A percentile compares a stretch with the other conserved stretches of the same genome.
phyloP scores from a whole-genome alignment of 768 basidiomycete genomes.

The Galerina sulciceps region DNA sequence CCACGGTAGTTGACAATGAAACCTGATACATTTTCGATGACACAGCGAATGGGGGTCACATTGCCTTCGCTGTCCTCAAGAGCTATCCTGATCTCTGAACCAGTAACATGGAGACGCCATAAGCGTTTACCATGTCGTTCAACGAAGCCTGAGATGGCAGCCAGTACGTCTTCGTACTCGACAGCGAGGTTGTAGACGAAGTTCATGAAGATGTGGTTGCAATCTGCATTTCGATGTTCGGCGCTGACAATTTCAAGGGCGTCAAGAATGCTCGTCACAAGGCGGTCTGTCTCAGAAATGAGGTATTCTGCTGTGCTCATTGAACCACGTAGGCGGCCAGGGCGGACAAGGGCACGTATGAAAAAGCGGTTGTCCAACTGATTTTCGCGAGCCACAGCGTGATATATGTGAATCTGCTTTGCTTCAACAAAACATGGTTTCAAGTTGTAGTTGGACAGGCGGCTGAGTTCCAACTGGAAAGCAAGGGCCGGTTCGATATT shows the following conservation, averaged over 20 bases:
- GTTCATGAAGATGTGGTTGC: constrained; percentile 99
- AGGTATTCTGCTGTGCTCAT: constrained; percentile 98
- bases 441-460: constrained; percentile 95
- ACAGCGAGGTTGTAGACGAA: constrained; percentile 97
- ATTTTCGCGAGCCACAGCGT: constrained; percentile 93
- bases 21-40: constrained; percentile 98
- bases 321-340: constrained; percentile 87
- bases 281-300: constrained; percentile 96
- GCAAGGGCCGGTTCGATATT: constrained; percentile 98
- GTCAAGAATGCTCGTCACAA: constrained; percentile 92
- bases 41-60: constrained; percentile 93
- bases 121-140: constrained; percentile 98
- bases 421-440: constrained; percentile 96
- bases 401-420: constrained; percentile 98
- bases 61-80: constrained; percentile 96
- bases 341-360: constrained; percentile 93
- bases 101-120: constrained; percentile 97
- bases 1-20: constrained; percentile 99
- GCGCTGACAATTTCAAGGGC: constrained; percentile 93
- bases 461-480: constrained; percentile 96
- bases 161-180: constrained; percentile 94
- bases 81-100: constrained; percentile 94
- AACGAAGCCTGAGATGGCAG: constrained; percentile 98
- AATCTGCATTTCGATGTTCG: constrained; percentile 89
- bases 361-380: constrained; percentile 99